Percentiles rank a stretch among this genome's conserved stretches.
phyloP scores from a whole-genome alignment of 2,329 filamentous ascomycete genomes.

The Diaporthe nobilis region DNA sequence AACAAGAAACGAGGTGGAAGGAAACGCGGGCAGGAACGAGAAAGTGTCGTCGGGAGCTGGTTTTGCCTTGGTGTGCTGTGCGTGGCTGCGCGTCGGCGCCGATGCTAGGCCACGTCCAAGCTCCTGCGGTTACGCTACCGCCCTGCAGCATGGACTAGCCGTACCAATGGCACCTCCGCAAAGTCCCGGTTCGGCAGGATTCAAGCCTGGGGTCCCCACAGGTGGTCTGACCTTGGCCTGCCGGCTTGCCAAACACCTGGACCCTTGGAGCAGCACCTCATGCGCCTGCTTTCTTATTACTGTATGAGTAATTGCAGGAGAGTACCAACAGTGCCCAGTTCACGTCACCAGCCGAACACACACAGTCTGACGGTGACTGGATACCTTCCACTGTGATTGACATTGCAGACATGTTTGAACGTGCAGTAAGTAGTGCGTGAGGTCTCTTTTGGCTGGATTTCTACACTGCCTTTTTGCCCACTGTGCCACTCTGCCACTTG shows the following conservation, averaged over 20 bases:
- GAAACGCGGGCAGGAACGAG: background rate
- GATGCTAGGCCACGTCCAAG: constrained; percentile 4
- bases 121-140: background rate
- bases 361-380: too few species aligned
- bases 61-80: constrained; percentile 6
- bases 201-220: constrained; percentile 24
- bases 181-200: constrained; percentile 21
- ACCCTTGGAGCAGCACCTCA: background rate
- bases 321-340: too few species aligned
- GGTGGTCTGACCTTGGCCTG: constrained; percentile 18
- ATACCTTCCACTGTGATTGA: background rate
- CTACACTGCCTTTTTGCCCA: background rate
- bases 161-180: constrained; percentile 1
- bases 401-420: background rate
- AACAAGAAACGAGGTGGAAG: background rate
- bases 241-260: background rate
- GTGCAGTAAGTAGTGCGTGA: background rate
- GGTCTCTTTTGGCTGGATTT: background rate
- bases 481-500: background rate
- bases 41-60: background rate
- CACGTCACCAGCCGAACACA: too few species aligned
- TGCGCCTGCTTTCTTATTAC: background rate
- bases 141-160: too few species aligned
- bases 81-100: constrained; percentile 17
- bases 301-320: too few species aligned